These are phyloP conservation scores for Mortierella sp. DNA, from an alignment of 371 early-diverging fungal genomes.

Conservation along the genomic window DNA sequence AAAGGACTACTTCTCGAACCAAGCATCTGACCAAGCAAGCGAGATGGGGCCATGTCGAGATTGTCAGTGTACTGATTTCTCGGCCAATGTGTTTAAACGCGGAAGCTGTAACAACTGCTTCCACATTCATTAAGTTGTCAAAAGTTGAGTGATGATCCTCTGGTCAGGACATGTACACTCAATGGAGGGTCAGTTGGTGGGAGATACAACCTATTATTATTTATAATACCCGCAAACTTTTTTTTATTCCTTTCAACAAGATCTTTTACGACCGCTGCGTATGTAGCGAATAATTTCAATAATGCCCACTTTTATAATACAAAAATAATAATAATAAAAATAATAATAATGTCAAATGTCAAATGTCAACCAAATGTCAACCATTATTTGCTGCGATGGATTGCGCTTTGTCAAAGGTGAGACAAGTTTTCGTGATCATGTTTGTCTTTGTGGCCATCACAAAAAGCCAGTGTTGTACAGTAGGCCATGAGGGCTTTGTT, in stretches of 20 bases:
- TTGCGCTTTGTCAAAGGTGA: too few species aligned
- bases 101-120: constrained; percentile 57
- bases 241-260: too few species aligned
- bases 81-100: constrained; percentile 55
- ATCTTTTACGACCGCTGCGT: too few species aligned
- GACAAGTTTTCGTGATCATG: too few species aligned
- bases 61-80: constrained; percentile 53
- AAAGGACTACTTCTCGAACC: constrained; percentile 54
- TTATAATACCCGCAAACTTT: too few species aligned
- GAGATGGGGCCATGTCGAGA: constrained; percentile 53
- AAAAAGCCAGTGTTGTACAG: too few species aligned
- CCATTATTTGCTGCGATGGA: too few species aligned
- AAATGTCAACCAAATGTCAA: too few species aligned
- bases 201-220: not conserved
- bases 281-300: not conserved
- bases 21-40: constrained; percentile 20
- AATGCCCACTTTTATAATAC: too few species aligned
- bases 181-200: not conserved
- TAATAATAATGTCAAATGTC: not conserved
- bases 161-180: too few species aligned
- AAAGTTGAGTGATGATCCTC: not conserved
- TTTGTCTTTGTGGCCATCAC: too few species aligned
- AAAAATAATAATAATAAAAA: not conserved
- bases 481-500: not conserved
- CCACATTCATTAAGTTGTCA: constrained; percentile 35